phyloP scores from a whole-genome alignment of 257 asterid genomes.

The Linaria vulgaris region DNA sequence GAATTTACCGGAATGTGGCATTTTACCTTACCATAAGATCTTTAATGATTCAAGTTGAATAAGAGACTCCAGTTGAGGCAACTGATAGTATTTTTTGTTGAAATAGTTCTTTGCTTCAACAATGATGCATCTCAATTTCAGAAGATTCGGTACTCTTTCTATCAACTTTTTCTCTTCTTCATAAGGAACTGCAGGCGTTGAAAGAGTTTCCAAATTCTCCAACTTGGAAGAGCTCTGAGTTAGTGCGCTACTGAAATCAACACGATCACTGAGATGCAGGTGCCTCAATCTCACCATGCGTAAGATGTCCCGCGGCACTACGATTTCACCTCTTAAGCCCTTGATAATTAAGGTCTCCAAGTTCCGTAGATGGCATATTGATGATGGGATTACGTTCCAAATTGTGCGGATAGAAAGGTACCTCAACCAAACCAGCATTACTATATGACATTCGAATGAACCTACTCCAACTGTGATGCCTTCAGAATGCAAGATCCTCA shows the following conservation, averaged over 20 bases:
- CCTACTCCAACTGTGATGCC: constrained; percentile 1
- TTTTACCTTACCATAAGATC: not conserved
- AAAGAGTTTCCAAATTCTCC: constrained; percentile 18
- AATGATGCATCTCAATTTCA: not conserved
- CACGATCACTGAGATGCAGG: not conserved
- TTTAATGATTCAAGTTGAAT: not conserved
- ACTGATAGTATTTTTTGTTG: not conserved
- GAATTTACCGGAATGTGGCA: not conserved
- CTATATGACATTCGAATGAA: not conserved
- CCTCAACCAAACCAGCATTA: not conserved
- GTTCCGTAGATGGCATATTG: not conserved
- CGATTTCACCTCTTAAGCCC: constrained; percentile 1
- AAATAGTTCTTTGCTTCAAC: not conserved
- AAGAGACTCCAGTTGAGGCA: not conserved
- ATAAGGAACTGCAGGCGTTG: not conserved
- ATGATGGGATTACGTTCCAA: not conserved
- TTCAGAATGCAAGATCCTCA: too few relatives aligned
- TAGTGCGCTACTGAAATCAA: not conserved
- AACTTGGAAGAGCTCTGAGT: not conserved
- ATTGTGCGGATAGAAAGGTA: not conserved
- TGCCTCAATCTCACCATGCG: constrained; percentile 20
- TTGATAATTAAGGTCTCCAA: constrained; percentile 12
- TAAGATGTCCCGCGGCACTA: not conserved
- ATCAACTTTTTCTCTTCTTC: too few relatives aligned
- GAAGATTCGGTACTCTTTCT: constrained; percentile 20